Conservation (phyloP, 345 rosid species). For the Populus euphratica region DNA sequence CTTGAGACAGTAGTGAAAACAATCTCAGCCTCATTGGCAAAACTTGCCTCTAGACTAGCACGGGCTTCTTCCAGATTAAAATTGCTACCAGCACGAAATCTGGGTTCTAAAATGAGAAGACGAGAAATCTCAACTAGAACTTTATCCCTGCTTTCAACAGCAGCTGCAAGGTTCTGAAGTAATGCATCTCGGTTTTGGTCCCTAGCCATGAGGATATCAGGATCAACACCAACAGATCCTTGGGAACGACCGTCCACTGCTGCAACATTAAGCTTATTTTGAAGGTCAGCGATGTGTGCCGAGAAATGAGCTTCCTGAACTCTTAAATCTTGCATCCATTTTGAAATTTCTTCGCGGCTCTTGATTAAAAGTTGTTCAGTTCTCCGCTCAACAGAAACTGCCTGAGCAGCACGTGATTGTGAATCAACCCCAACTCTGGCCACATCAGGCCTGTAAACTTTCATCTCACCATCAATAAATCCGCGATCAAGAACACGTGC, state of each 20-base stretch:
- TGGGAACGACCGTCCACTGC: constrained; percentile 81
- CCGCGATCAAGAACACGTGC: constrained; percentile 98
- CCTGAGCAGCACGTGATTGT: constrained; percentile 97
- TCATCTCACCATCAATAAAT: constrained; percentile 99
- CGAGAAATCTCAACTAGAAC: constrained; percentile 97
- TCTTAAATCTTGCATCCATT: constrained; percentile 81
- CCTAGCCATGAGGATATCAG: constrained; percentile 80
- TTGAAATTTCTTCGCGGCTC: constrained; percentile 79
- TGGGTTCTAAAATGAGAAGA: constrained; percentile 72
- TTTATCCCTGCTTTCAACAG: constrained; percentile 91
- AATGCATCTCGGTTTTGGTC: constrained; percentile 85
- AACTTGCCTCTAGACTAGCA: constrained; percentile 93
- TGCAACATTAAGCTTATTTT: constrained; percentile 66
- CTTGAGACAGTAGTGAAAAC: constrained; percentile 99
- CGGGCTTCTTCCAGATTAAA: constrained; percentile 98
- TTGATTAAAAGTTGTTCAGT: constrained; percentile 80
- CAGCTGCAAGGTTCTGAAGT: constrained; percentile 92
- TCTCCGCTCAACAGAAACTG: constrained; percentile 97
- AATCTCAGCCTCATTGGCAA: constrained; percentile 98
- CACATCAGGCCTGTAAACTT: constrained; percentile 93
- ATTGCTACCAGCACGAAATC: constrained; percentile 71
- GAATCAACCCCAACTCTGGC: constrained; percentile 99
- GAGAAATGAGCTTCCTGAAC: constrained; percentile 73
- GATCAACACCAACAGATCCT: constrained; percentile 98
- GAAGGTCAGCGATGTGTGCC: constrained; percentile 71